Evolutionary conservation across 495 filamentous ascomycete genomes (phyloP).

Genomic region (Ramalina intermedia): DNA sequence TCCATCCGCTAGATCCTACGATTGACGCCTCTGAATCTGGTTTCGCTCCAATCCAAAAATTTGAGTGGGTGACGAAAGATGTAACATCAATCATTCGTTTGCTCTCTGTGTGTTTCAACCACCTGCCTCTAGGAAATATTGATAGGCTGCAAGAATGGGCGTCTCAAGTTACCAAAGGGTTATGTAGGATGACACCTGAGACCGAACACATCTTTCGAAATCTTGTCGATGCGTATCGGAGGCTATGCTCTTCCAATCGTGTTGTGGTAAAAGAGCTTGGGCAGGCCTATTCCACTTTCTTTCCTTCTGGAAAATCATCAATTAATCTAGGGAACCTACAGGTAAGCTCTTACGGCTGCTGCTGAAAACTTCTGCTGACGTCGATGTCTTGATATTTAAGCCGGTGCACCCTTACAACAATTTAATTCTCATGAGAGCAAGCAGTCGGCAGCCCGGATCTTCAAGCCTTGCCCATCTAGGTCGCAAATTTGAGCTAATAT

Average conservation of each 20-base stretch:
- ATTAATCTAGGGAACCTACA: constrained; percentile 24
- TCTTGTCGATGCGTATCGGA: not conserved
- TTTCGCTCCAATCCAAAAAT: constrained; percentile 31
- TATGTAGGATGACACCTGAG: constrained; percentile 2
- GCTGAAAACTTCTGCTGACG: constrained; percentile 20
- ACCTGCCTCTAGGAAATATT: constrained; percentile 38
- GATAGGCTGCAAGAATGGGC: constrained; percentile 2
- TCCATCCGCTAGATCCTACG: constrained; percentile 15
- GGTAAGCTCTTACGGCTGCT: constrained; percentile 27
- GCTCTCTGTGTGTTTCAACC: constrained; percentile 35
- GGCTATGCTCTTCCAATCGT: not conserved
- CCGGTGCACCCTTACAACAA: constrained; percentile 31
- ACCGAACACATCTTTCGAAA: not conserved
- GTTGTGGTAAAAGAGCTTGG: not conserved
- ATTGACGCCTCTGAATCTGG: constrained; percentile 37
- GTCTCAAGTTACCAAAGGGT: constrained; percentile 7
- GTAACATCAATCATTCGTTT: constrained; percentile 11
- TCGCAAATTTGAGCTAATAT: constrained; percentile 35
- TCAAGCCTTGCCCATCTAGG: constrained; percentile 21
- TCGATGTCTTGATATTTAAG: not conserved
- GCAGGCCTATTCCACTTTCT: not conserved
- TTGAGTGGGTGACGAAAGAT: constrained; percentile 14
- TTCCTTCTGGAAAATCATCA: not conserved
- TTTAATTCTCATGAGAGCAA: constrained; percentile 32
- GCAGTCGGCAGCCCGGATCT: constrained; percentile 16